These are phyloP conservation scores for Zychaea mexicana DNA, from an alignment of 371 early-diverging fungal species.

Conservation along the genomic window DNA sequence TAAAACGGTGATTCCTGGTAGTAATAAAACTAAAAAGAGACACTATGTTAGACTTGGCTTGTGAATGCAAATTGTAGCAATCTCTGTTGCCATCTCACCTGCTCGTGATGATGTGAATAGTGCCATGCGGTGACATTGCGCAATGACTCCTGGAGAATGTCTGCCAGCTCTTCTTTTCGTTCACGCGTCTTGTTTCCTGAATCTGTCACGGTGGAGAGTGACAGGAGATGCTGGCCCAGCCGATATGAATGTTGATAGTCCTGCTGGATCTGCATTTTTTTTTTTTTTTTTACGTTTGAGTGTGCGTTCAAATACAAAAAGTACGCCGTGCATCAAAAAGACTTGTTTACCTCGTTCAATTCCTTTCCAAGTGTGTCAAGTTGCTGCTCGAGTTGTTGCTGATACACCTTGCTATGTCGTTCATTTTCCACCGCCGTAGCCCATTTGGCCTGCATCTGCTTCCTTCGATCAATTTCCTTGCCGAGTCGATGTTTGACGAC, in stretches of 20 bases:
- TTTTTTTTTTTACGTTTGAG: neutral
- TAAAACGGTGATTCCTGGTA: neutral
- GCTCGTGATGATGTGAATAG: neutral
- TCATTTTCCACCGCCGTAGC: conserved; percentile 5
- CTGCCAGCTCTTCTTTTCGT: conserved; percentile 2
- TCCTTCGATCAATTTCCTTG: conserved; percentile 34
- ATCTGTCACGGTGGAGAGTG: conserved; percentile 6
- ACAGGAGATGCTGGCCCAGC: conserved; percentile 6
- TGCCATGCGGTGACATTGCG: conserved; percentile 1
- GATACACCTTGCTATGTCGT: neutral
- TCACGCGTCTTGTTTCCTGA: neutral
- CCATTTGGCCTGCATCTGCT: conserved; percentile 18
- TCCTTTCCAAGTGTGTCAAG: neutral
- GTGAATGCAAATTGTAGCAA: too few species aligned
- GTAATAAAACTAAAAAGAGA: neutral
- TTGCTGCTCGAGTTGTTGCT: conserved; percentile 2
- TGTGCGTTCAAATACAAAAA: neutral
- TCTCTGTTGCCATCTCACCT: neutral
- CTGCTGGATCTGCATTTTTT: conserved; percentile 3
- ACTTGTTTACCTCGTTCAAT: neutral
- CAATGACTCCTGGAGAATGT: conserved; percentile 10
- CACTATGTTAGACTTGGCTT: neutral
- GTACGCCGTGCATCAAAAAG: neutral
- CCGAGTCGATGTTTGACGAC: conserved; percentile 40
- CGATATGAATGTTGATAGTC: conserved; percentile 11